Conservation (phyloP, 2,329 filamentous ascomycete genomes). For the Beauveria rudraprayagi region DNA sequence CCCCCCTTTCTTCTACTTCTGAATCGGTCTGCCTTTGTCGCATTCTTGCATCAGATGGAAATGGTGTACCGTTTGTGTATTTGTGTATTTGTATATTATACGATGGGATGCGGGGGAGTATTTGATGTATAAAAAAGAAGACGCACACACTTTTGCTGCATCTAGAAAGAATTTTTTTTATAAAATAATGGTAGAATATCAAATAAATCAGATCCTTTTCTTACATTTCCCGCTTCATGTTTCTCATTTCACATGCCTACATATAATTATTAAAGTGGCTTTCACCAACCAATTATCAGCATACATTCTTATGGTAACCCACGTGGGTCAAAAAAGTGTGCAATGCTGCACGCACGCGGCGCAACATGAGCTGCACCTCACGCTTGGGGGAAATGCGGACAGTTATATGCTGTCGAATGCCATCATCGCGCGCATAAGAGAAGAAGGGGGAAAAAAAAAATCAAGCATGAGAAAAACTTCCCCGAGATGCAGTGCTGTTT, state of each 20-base stretch:
- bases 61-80: neutral
- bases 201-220: neutral
- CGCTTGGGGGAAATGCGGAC: neutral
- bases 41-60: neutral
- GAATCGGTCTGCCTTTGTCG: neutral
- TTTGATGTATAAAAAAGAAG: neutral
- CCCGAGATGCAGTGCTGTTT: neutral
- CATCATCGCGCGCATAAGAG: neutral
- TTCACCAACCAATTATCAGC: too few species aligned
- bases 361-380: neutral
- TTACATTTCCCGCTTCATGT: neutral
- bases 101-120: neutral
- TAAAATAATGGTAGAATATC: neutral
- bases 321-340: too few species aligned
- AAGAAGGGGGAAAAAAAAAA: neutral
- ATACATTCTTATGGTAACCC: too few species aligned
- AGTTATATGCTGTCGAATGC: neutral
- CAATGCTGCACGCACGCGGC: neutral
- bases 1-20: neutral
- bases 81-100: conserved; percentile 4
- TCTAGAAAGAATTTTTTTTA: neutral
- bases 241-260: too few species aligned
- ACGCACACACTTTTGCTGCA: neutral
- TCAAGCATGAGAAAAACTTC: neutral
- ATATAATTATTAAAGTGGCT: too few species aligned